Evolutionary conservation across 257 asterid genomes (phyloP).

Genomic region (Nicotiana tomentosiformis): DNA sequence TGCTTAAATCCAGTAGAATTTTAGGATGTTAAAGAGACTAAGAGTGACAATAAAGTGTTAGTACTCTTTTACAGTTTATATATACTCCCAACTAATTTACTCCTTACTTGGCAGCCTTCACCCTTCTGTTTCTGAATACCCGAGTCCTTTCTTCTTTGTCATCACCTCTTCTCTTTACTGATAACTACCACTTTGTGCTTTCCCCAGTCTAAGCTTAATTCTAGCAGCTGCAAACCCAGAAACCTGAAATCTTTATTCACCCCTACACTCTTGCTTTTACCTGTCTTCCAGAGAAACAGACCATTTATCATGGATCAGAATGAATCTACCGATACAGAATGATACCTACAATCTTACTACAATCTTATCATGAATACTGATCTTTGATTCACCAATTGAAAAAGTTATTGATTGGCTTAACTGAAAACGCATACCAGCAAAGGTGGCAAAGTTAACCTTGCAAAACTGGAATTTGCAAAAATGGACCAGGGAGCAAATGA

Average conservation of each 20-base stretch:
- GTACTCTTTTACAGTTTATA: background rate
- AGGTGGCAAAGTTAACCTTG: background rate
- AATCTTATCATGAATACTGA: background rate
- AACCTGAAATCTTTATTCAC: background rate
- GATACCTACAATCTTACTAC: background rate
- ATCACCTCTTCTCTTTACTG: background rate
- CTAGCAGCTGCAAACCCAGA: background rate
- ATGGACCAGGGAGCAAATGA: background rate
- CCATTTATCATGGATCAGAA: background rate
- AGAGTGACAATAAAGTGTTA: background rate
- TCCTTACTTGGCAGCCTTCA: background rate
- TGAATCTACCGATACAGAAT: background rate
- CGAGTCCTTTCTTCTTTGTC: background rate
- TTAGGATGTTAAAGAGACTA: background rate
- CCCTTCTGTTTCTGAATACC: background rate
- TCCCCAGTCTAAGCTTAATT: background rate
- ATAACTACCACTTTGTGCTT: background rate
- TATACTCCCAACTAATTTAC: background rate
- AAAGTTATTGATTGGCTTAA: background rate
- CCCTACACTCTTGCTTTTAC: background rate
- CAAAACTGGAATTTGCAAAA: background rate
- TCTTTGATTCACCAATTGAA: background rate
- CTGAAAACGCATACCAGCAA: background rate
- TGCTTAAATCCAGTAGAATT: background rate
- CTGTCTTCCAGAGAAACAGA: background rate